Conservation (phyloP, 352 stramenopile species). For the Aphanomyces euteiches region DNA sequence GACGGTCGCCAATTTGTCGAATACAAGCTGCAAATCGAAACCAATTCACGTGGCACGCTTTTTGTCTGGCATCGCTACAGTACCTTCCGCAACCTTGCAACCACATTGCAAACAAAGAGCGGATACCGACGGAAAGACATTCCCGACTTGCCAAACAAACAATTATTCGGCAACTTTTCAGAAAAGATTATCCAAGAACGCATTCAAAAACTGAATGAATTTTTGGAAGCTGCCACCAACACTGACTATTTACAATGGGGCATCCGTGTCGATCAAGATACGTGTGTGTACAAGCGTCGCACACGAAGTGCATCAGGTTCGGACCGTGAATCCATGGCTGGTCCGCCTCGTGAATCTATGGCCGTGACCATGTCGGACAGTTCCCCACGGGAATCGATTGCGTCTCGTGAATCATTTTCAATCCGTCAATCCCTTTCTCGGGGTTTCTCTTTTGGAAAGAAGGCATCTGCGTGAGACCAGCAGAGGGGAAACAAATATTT, state of each 20-base stretch:
- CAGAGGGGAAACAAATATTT: no score
- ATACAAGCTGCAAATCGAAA: conserved; percentile 86
- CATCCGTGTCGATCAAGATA: conserved; percentile 70
- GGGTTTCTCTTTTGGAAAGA: background rate
- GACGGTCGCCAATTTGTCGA: conserved; percentile 83
- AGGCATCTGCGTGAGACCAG: background rate
- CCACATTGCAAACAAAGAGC: conserved; percentile 67
- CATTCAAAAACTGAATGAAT: conserved; percentile 67
- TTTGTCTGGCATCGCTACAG: conserved; percentile 87
- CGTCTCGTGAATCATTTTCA: conserved; percentile 20
- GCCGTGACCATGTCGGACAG: conserved; percentile 8
- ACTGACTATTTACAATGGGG: conserved; percentile 71
- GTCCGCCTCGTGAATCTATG: conserved; percentile 13
- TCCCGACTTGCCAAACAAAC: conserved; percentile 67
- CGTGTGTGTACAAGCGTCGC: conserved; percentile 68
- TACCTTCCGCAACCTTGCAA: conserved; percentile 76
- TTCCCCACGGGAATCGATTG: conserved; percentile 1
- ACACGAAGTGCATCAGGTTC: background rate
- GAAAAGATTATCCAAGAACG: conserved; percentile 75
- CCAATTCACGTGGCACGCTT: conserved; percentile 80
- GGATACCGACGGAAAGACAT: conserved; percentile 71
- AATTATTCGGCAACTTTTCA: conserved; percentile 67
- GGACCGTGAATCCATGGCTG: conserved; percentile 12
- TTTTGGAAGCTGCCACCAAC: conserved; percentile 64
- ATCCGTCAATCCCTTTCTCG: conserved; percentile 9